Evolutionary conservation across 805 yeast genomes (phyloP), one percentile per base, ranked within the genome.

Genomic region (Komagataella pseudopastoris): DNA sequence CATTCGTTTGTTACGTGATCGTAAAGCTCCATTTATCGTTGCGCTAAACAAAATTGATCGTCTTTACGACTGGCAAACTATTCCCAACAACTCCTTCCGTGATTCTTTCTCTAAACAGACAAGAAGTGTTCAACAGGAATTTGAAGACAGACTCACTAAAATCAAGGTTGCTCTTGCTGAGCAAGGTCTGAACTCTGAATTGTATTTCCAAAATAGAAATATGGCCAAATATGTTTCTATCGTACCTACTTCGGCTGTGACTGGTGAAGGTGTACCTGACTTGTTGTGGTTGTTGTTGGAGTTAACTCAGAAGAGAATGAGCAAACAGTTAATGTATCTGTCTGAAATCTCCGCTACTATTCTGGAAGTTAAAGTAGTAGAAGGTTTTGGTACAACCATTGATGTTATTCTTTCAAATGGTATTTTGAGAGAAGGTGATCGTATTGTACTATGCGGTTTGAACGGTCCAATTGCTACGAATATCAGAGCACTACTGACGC

Each of bases 181-280:
- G 73, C 99, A 93, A 72, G 98, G 99, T 63, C 83, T 93, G 74
- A 93, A 93, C 75, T 87, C 98, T 52, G 99, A 95, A 71, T 77
- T 93, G 57, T 93, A 93, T 71, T 93, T 76, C 86, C 88, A 91
- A 70, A 93, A 93, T 78, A 86, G 85, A 69, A 93, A 91, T 73
- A 72, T 91, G 78, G 72, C 97, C 52, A 88, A 89, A 67, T 88
- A 83, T 63, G 99, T 93, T 52, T 89, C 97, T 44, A 85, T 93
- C 61, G 96, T 93, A 47, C 99, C 99, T 60, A 93, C 99, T 17
- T 91, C 98, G 56, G 99, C 99, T 52, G 95, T 90, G 47, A 90
- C 97, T 12, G 99, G 99, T 68, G 99, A 93, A 72, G 99, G 99
- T 86, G 95, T 93, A 60, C 99, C 99, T 50, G 99, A 93, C 80